Base-by-base conservation (phyloP, 768 basidiomycete species). In the Tricholoma bakamatsutake region DNA sequence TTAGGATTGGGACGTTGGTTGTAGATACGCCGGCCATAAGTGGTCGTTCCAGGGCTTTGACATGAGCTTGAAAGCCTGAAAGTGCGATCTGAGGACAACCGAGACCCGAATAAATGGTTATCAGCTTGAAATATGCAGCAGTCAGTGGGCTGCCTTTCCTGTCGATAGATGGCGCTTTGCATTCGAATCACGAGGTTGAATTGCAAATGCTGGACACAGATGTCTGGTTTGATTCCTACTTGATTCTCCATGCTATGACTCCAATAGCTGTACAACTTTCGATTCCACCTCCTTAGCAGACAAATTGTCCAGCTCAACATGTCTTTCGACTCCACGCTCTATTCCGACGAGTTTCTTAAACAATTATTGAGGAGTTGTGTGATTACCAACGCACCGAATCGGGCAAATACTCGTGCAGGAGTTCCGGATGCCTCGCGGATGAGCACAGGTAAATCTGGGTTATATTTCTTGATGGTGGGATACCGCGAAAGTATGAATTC, bases 401-500 rank as follows among this genome's bases (percentile, higher is more conserved):
- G 78, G 52, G 88, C 90, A 79, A 92, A 93, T 47, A 81, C 82
- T 65, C 91, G 79, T 58, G 90, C 90, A 35, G 88, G 89, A 7
- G 88, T 90, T 35, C 84, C 88, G 52, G 73, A 75, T 13, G 89
- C 91, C 71, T 91, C 88, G 62, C 91, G 80, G 64, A 93, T 88
- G 62, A 93, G 69, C 35, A 91, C 79, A 15, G 90, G 91, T n/a
- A 93, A 73, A 72, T 93, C 85, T 37, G 90, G 91, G 66, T 93
- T 93, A 69, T 87, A 74, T 67, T 88, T 79, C 74, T 93, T 92
- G 65, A 92, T 81, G 52, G 76, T 61, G 4, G 87, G 82, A 66
- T 93, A 92, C 59, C 83, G 80, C 27, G 88, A 78, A 42, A 83
- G 69, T 64, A 93, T 81, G 71, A 92, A 93, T 71, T 91, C 84